Evolutionary conservation across 2,329 filamentous ascomycete species (phyloP), one percentile per base, ranked within the genome.

Genomic region (Verticillium isaacii): DNA sequence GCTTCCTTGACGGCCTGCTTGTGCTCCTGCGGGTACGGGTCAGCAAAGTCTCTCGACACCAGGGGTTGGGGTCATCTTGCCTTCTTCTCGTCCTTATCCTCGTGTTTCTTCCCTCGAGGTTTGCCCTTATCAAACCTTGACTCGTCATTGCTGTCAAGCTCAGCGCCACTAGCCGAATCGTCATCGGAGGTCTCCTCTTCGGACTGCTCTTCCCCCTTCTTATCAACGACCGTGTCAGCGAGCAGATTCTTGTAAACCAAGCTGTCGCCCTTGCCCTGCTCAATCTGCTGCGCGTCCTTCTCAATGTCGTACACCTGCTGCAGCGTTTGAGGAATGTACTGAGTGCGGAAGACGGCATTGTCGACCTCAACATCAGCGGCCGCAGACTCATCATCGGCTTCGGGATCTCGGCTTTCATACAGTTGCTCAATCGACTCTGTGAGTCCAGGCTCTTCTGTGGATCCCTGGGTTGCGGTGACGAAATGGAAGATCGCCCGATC

Each of bases 261-360:
- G n/a, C 90, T 87, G 14, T 86, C 85, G 23, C 89, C 91, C 66
- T 90, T 83, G 5, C 92, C 93, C 54, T 87, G 82, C 8, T 85
- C 85, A 25, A 97, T 84, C 73, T 88, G 88, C 68, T 92, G 89
- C 2, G 88, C 91, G 68, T 98, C 95, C 68, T 93, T 89, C 75
- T 98, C 95, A 58, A 97, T 88, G 72, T 99, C 93, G 74, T 97
- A 97, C 5, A 99, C 94, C 71, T 99, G 92, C 68, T 98, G 91
- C 54, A 99, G 82, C 0, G 91, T 98, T 75, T 97, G 93, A 0
- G 95, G 95, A 59, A 99, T 98, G 74, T 96, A 99, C 74, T 97
- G 92, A 70, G 97, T 90, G 69, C 94, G 86, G 80, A 97, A 99
- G 6, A 98, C 95, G 67, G 95, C 91, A 62, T 93, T 92, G 69